Base-by-base conservation (phyloP, 345 rosid species). In the Bretschneidera sinensis region DNA sequence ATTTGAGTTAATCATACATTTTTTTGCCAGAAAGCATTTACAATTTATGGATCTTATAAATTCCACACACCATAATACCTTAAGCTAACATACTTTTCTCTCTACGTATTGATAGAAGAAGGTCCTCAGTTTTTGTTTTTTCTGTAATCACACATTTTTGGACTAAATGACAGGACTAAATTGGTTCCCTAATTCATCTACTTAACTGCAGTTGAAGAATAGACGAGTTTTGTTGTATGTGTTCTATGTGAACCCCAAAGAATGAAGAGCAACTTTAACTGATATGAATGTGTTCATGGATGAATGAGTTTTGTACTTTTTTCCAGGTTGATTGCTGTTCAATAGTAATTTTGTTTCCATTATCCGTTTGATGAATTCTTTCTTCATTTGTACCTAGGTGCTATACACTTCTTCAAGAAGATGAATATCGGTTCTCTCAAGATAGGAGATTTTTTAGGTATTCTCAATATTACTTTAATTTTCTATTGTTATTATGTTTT, bases 361-460 rank as follows among this genome's bases (percentile, higher is more conserved):
- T 48, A 0, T 55, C 14, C 43, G 18, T 65, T 69, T 39, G 16
- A 1, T 39, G 35, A 28, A 19, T 51, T 17, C 63, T 51, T 31
- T 49, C 25, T 48, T 35, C 0, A 24, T 56, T 54, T 43, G 60
- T 23, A 24, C 39, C 22, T 70, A 89, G 98, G 98, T 54, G 96
- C 96, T 43, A 84, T 57, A 45, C 79, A 81, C 53, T 72, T 92
- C 71, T 87, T 92, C 74, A 69, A 83, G 85, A 79, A 69, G 72
- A 69, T 87, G 86, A 82, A 87, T 62, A 74, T 87, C 6, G 82
- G 83, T 57, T 47, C 81, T 35, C 90, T 90, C 39, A 61, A 75
- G 25, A 73, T 92, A 49, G 77, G 85, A 53, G 99, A 92, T 71
- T 92, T 81, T 81, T 85, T 92, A 52, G 97, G 99, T 89, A 81